Conservation (phyloP, 1,284 basidiomycete species). For the Coniferiporia sulphurascens region DNA sequence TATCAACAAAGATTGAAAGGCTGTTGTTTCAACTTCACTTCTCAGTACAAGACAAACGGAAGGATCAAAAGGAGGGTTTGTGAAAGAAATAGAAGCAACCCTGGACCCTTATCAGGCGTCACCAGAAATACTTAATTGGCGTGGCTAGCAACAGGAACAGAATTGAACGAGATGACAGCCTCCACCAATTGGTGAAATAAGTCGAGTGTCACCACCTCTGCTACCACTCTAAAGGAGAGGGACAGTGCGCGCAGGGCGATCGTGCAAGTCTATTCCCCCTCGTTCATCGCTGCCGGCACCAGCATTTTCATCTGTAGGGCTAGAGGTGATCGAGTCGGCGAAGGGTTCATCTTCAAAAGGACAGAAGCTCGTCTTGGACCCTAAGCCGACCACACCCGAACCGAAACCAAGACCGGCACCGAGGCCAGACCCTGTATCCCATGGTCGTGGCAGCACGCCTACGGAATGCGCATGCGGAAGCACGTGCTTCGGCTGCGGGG, state of each 20-base stretch:
- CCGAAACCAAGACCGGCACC: not conserved
- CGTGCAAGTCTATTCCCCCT: not conserved
- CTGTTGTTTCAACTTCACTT: conserved; percentile 1
- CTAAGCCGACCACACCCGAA: not conserved
- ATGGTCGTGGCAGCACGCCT: not conserved
- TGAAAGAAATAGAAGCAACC: not conserved
- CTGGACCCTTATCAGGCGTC: not conserved
- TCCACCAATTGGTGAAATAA: not conserved
- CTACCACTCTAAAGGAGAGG: not conserved
- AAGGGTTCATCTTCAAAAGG: conserved; percentile 13
- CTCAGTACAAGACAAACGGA: not conserved
- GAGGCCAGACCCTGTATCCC: not conserved
- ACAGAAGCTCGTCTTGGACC: not conserved
- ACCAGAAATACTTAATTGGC: not conserved
- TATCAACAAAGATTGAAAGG: not conserved
- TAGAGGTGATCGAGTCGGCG: not conserved
- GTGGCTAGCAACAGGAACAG: not conserved
- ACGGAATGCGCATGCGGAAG: conserved; percentile 1
- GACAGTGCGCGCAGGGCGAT: not conserved
- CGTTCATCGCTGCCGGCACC: not conserved
- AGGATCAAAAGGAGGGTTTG: not conserved
- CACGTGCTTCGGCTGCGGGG: conserved; percentile 8
- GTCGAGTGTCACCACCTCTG: not conserved
- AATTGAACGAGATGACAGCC: not conserved
- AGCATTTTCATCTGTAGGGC: not conserved